phyloP scores from a whole-genome alignment of 257 asterid genomes.

The Petunia secreta region DNA sequence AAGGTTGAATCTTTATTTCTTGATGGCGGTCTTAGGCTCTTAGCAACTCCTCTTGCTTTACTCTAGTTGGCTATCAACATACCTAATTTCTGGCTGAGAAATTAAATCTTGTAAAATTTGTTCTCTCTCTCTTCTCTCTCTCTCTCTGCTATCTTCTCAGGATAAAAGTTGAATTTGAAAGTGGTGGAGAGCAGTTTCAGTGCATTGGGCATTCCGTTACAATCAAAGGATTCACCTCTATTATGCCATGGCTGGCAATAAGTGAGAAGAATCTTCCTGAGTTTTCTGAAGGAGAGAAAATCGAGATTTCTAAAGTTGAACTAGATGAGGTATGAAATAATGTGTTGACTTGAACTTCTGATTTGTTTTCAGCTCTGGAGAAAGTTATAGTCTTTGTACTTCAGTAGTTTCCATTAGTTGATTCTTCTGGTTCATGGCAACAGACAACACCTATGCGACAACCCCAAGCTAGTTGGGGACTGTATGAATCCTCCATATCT shows the following conservation, averaged over 20 bases:
- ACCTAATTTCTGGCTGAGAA: slow-evolving; percentile 9
- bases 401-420: slow-evolving; percentile 5
- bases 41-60: background rate
- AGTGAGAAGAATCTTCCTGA: slow-evolving; percentile 73
- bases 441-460: background rate
- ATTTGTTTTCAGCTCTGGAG: slow-evolving; percentile 6
- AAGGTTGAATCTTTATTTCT: slow-evolving; percentile 42
- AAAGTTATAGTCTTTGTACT: slow-evolving; percentile 15
- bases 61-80: background rate
- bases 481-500: background rate
- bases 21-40: background rate
- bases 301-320: slow-evolving; percentile 61
- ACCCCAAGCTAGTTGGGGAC: background rate
- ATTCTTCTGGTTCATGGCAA: background rate
- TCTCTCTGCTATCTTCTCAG: slow-evolving; percentile 36
- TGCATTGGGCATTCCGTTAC: slow-evolving; percentile 70
- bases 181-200: slow-evolving; percentile 75
- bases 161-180: slow-evolving; percentile 67
- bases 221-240: slow-evolving; percentile 74
- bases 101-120: slow-evolving; percentile 24
- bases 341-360: background rate
- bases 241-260: slow-evolving; percentile 94
- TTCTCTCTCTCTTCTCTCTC: no score
- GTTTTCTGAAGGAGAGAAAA: slow-evolving; percentile 65
- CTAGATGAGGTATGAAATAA: slow-evolving; percentile 62